Conservation (phyloP, 441 rosid species). For the Erysimum cheiri region DNA sequence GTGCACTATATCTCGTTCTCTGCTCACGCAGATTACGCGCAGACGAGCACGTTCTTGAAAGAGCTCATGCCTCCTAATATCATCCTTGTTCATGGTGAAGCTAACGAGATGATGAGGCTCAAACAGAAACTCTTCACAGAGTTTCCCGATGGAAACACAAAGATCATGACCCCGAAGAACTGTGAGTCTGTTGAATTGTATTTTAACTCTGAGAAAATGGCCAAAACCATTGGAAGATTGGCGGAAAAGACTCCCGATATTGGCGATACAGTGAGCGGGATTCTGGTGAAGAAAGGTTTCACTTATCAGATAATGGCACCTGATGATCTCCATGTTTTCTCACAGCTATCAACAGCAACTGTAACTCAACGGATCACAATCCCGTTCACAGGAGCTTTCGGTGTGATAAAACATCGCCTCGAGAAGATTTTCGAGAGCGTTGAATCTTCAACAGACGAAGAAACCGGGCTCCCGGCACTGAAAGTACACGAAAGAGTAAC, state of each 20-base stretch:
- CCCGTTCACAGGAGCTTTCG: slow-evolving; percentile 80
- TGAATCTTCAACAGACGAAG: slow-evolving; percentile 79
- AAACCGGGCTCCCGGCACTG: slow-evolving; percentile 66
- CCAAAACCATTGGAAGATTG: slow-evolving; percentile 81
- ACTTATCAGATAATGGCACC: slow-evolving; percentile 96
- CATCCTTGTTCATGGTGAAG: slow-evolving; percentile 92
- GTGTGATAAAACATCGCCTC: slow-evolving; percentile 78
- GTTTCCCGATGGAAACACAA: slow-evolving; percentile 78
- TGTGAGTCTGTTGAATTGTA: slow-evolving; percentile 88
- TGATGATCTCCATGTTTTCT: slow-evolving; percentile 91
- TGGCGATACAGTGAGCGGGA: slow-evolving; percentile 79
- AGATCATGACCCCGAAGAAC: slow-evolving; percentile 82
- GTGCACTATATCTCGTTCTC: slow-evolving; percentile 93
- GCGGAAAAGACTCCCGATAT: slow-evolving; percentile 81
- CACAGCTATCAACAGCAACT: slow-evolving; percentile 87
- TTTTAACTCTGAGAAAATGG: slow-evolving; percentile 90
- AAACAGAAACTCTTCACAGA: slow-evolving; percentile 81
- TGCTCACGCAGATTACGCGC: slow-evolving; percentile 93
- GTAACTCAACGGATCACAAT: slow-evolving; percentile 81
- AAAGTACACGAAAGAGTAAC: slow-evolving; percentile 75
- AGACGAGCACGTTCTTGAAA: slow-evolving; percentile 87
- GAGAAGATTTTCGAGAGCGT: slow-evolving; percentile 85
- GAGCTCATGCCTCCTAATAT: slow-evolving; percentile 96
- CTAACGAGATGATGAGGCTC: slow-evolving; percentile 92
- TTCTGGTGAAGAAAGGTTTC: slow-evolving; percentile 89